These are phyloP conservation scores for Psilocybe cyanescens DNA, from an alignment of 768 basidiomycete genomes.

Conservation along the genomic window DNA sequence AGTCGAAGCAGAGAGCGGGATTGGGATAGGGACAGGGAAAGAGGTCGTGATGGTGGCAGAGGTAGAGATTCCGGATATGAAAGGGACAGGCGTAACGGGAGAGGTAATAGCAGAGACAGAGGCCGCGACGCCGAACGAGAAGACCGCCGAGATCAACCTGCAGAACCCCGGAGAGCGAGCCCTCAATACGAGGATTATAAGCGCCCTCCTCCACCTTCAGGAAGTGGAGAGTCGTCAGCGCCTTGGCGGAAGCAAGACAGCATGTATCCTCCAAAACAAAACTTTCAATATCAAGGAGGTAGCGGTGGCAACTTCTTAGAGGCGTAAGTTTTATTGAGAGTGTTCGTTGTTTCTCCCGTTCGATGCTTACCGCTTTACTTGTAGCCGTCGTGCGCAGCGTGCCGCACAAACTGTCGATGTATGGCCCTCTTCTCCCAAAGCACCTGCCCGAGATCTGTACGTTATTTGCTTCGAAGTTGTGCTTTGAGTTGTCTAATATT, in stretches of 20 bases:
- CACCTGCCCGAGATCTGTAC: slow-evolving; percentile 59
- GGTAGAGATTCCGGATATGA: slow-evolving; percentile 11
- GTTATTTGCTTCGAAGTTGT: slow-evolving; percentile 21
- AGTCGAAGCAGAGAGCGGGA: slow-evolving; percentile 35
- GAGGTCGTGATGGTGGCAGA: slow-evolving; percentile 11
- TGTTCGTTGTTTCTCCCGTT: background rate
- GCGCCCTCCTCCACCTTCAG: slow-evolving; percentile 41
- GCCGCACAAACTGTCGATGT: slow-evolving; percentile 57
- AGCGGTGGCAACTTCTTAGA: slow-evolving; percentile 62
- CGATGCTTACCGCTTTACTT: background rate
- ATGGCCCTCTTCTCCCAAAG: slow-evolving; percentile 87
- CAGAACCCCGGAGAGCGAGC: slow-evolving; percentile 43
- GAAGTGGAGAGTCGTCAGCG: slow-evolving; percentile 29
- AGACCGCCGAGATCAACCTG: slow-evolving; percentile 20
- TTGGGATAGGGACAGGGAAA: slow-evolving; percentile 22
- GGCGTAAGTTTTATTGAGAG: slow-evolving; percentile 48
- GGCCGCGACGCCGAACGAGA: slow-evolving; percentile 22
- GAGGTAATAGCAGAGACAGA: slow-evolving; percentile 19
- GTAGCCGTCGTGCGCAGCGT: slow-evolving; percentile 73
- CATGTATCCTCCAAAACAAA: slow-evolving; percentile 59
- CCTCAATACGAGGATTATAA: slow-evolving; percentile 66
- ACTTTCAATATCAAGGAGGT: slow-evolving; percentile 20
- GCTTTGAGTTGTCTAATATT: background rate
- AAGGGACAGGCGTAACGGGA: slow-evolving; percentile 8
- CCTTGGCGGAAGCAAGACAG: slow-evolving; percentile 55